phyloP scores from a whole-genome alignment of 2,329 filamentous ascomycete genomes.

The Stagonosporopsis cucurbitacearum region DNA sequence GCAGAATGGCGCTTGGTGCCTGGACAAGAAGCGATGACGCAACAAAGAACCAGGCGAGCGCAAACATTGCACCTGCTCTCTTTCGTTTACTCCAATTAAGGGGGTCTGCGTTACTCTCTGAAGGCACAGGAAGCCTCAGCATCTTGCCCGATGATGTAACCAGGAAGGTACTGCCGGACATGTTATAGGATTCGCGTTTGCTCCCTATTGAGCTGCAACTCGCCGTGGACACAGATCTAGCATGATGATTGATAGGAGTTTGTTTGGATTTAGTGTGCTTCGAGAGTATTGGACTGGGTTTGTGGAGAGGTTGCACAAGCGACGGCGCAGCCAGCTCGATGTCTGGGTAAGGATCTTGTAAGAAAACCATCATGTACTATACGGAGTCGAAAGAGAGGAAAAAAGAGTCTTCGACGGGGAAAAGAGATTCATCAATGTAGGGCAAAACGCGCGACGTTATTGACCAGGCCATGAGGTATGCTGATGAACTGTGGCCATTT shows the following conservation, averaged over 20 bases:
- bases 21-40: conserved; percentile 24
- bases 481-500: neutral
- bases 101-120: conserved; percentile 29
- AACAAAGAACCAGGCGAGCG: conserved; percentile 23
- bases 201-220: neutral
- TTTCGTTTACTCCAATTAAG: conserved; percentile 31
- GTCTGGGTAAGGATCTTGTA: neutral
- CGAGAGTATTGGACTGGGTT: neutral
- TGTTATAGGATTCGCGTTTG: conserved; percentile 34
- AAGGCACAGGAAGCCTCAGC: conserved; percentile 31
- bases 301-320: neutral
- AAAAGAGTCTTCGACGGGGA: no score
- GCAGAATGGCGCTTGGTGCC: conserved; percentile 22
- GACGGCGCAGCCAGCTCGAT: neutral
- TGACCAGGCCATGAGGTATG: neutral
- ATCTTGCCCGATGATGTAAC: conserved; percentile 29
- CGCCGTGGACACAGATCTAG: neutral
- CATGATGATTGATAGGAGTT: neutral
- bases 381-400: neutral
- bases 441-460: neutral
- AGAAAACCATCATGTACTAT: neutral
- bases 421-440: no score
- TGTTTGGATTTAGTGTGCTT: neutral
- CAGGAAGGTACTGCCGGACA: conserved; percentile 31
- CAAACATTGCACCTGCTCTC: conserved; percentile 23